Base-by-base conservation (phyloP, 768 basidiomycete genomes). In the Sarcodon sp. region DNA sequence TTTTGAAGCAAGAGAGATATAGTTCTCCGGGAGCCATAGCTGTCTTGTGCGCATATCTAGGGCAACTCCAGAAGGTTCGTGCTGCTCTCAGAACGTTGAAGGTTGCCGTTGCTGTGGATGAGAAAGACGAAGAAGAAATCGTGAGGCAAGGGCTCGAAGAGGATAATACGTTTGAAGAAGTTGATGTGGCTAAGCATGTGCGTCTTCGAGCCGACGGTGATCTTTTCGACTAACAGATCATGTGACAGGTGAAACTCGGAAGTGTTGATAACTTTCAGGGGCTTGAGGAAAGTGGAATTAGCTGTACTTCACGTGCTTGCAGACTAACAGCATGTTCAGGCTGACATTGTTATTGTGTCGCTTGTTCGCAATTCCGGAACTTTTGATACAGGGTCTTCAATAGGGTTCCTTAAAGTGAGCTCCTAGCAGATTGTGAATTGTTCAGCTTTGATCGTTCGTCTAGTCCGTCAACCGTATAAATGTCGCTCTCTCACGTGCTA, bases 181-280 rank as follows among this genome's bases (percentile, higher is more conserved):
- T 18, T 37, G 58, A 16, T 21, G 50, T 8, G 10, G 53, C 79
- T 27, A 41, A 41, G 47, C 69, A 68, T 33, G 66, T 83, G 70
- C 44, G 73, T 83, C 1, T 63, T 75, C 1, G 70, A 64, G 54
- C 66, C 72, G 37, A 83, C 83, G 4, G 8, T 8, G 35, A 21
- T 11, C 7, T 1, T 33, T 43, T 4, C 2, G 43, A 39, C 27
- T 11, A 47, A 11, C 12, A 45, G 3, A 0, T 31, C 7, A 45
- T 45, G 4, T 44, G 4, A 13, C 46, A 85, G 83, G 74, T 86
- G 37, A 71, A 75, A 7, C 65, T 88, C 5, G 73, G 86, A 5
- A 87, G 85, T 0, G 74, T 88, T 1, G 85, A 89, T 52, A 86
- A 80, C 45, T 88, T 77, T 57, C 87, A 88, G 61, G 86, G 84